phyloP scores from a whole-genome alignment of 2,329 filamentous ascomycete species.

The Colletotrichum coccodes region DNA sequence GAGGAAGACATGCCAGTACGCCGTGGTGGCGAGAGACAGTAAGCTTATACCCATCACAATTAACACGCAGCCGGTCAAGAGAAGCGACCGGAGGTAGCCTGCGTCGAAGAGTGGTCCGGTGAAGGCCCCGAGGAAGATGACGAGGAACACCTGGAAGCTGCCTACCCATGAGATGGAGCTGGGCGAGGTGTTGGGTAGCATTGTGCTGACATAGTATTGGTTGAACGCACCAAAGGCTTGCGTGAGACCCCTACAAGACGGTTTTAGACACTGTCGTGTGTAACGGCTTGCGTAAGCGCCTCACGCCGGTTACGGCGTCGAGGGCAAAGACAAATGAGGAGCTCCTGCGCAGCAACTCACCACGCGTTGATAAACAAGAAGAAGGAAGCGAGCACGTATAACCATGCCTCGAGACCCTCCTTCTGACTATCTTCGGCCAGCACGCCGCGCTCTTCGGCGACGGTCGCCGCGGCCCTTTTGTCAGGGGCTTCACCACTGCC shows the following conservation, averaged over 20 bases:
- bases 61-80: conserved; percentile 45
- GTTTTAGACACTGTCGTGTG: conserved; percentile 6
- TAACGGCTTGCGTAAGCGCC: neutral
- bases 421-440: too few relatives aligned
- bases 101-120: conserved; percentile 52
- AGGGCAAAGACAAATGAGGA: too few relatives aligned
- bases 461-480: too few relatives aligned
- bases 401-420: too few relatives aligned
- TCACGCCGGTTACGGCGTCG: too few relatives aligned
- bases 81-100: conserved; percentile 45
- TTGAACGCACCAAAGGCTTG: conserved; percentile 51
- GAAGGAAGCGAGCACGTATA: conserved; percentile 47
- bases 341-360: too few relatives aligned
- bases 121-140: conserved; percentile 48
- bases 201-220: conserved; percentile 42
- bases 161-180: conserved; percentile 49
- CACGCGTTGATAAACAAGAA: conserved; percentile 48
- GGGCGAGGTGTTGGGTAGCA: conserved; percentile 35
- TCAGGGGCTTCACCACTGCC: too few relatives aligned
- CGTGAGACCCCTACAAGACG: conserved; percentile 41
- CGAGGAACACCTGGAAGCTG: conserved; percentile 43
- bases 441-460: too few relatives aligned
- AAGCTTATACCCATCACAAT: conserved; percentile 51
- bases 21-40: conserved; percentile 44
- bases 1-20: conserved; percentile 54